Evolutionary conservation across 371 early-diverging fungal species (phyloP), one percentile per base, ranked within the genome.

Genomic region (Lichtheimia ornata): DNA sequence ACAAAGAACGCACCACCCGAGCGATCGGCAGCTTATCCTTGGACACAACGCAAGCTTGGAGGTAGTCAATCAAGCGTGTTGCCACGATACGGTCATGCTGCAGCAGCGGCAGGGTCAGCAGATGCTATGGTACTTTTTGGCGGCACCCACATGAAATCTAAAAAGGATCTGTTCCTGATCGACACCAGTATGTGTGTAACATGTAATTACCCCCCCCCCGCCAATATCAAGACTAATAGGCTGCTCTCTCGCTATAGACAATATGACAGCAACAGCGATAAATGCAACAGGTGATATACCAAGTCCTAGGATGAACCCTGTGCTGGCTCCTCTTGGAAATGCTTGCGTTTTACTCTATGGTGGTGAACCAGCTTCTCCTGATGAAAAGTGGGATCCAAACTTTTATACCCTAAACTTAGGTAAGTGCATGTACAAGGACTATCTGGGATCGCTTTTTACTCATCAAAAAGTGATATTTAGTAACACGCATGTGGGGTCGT

Each of bases 11-110:
- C 53, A 44, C 70, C 45, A 71, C 66, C 53, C 60, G 66, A 24
- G 54, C 50, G 57, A 50, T 13, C 56, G 7, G 41, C 28, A 15
- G 52, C 67, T 35, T 75, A 73, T 59, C 81, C 81, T 58, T 80
- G 81, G 81, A 68, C 77, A 20, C 77, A 80, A 50, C 71, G 70
- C 53, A 74, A 74, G 62, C 58, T 78, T n/a, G 60, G 70, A 17
- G 76, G 73, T 15, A 69, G 69, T 54, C 59, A 57, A 7, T 61
- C 65, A 18, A 49, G 42, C 27, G 63, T 79, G 2, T 59, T 85
- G 50, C 81, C 88, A 4, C 75, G 87, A 25, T 73, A 76, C 24
- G 85, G 84, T 0, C 88, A 88, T 67, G 75, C 84, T 44, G 77
- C 85, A n/a, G 70, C 77, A 13, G 72, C 70, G 42, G 62, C 73